Evolutionary conservation across 257 asterid genomes (phyloP), one percentile per base, ranked within the genome.

Genomic region (Jacaranda mimosifolia): DNA sequence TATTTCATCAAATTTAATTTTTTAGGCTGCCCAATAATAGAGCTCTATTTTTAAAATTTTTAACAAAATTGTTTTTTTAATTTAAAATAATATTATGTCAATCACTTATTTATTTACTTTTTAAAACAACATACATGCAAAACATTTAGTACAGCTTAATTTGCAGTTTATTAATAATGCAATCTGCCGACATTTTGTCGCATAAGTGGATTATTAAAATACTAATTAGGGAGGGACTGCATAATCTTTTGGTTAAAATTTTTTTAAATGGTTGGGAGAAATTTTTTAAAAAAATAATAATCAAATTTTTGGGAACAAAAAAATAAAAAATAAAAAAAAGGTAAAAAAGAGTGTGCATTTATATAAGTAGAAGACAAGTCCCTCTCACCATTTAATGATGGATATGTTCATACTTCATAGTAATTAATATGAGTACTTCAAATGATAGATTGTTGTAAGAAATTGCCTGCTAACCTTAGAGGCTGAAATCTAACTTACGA

Each of bases 181-280:
- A 77, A 69, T 67, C 75, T 70, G 85, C 85, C 82, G 85, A 81
- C 82, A 77, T 36, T 77, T 77, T 72, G 79, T 72, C 85, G 57
- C 70, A 72, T 82, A 56, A 67, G 80, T 81, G 77, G 78, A 71
- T 77, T 80, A 72, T 70, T 65, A 58, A 80, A 83, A 43, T 72
- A 51, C 55, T 68, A 77, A 69, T 45, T 68, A 82, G 87, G 72
- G 83, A 82, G 7, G 4, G 49, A 58, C 66, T 56, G 79, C 83
- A 76, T 83, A 59, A 60, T 57, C 19, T 68, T 64, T 68, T 62
- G 42, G 72, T 32, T 70, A 48, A 51, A 49, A 73, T 53, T 48
- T 63, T 62, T 66, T 63, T 21, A 66, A 52, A 66, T 43, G 59
- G 17, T 39, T 5, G 15, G 13, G 13, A 45, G 53, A 32, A 18